These are phyloP conservation scores for Nemania serpens DNA, from an alignment of 2,329 filamentous ascomycete genomes.

Conservation along the genomic window DNA sequence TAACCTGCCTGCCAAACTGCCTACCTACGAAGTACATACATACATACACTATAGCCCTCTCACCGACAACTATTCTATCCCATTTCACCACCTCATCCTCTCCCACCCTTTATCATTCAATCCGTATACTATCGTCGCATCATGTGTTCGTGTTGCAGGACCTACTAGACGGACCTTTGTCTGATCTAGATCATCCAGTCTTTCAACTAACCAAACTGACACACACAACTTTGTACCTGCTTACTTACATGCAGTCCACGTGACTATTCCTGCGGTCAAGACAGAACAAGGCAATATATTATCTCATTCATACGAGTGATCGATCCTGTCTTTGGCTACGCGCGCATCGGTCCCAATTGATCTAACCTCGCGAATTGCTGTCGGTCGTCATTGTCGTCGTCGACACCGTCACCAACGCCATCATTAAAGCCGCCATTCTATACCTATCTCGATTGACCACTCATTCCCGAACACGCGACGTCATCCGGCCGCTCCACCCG, in stretches of 20 bases:
- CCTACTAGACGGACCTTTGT: slow-evolving; percentile 36
- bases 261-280: background rate
- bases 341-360: background rate
- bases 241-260: background rate
- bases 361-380: background rate
- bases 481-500: slow-evolving; percentile 27
- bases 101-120: background rate
- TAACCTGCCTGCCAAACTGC: too few relatives aligned
- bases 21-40: too few relatives aligned
- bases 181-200: slow-evolving; percentile 35
- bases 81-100: background rate
- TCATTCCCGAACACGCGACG: slow-evolving; percentile 23
- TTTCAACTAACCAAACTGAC: slow-evolving; percentile 27
- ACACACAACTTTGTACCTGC: background rate
- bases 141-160: slow-evolving; percentile 34
- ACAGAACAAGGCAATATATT: background rate
- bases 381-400: background rate
- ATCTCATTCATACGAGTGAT: slow-evolving; percentile 2
- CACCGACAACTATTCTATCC: background rate
- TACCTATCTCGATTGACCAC: slow-evolving; percentile 10
- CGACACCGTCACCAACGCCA: background rate
- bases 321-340: background rate
- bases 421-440: background rate
- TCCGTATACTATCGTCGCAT: slow-evolving; percentile 16
- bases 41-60: background rate